Conservation (phyloP, 768 basidiomycete species). For the Melanogaster broomeanus region DNA sequence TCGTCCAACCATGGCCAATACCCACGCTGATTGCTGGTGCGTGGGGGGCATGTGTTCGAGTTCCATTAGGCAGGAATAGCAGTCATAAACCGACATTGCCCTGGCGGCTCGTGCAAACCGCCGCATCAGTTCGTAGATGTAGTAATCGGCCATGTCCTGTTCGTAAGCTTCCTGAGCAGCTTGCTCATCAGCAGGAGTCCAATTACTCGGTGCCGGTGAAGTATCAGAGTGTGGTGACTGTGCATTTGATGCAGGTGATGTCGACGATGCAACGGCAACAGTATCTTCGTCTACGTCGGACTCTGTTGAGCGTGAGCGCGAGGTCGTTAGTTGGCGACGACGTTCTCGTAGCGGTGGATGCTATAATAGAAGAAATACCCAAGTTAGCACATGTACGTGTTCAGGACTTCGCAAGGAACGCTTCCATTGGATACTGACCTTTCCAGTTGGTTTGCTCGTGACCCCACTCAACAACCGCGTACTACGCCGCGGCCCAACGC, state of each 20-base stretch:
- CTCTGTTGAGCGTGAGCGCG: conserved; percentile 63
- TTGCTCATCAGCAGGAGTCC: conserved; percentile 69
- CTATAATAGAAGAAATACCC: conserved; percentile 25
- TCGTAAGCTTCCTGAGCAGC: conserved; percentile 73
- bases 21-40: conserved; percentile 76
- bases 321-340: conserved; percentile 54
- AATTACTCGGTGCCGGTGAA: conserved; percentile 62
- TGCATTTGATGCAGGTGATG: conserved; percentile 57
- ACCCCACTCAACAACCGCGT: conserved; percentile 66
- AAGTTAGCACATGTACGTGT: conserved; percentile 6
- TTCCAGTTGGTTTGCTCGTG: conserved; percentile 52
- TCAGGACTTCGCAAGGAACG: background rate
- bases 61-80: conserved; percentile 70
- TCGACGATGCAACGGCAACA: conserved; percentile 51
- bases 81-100: conserved; percentile 75
- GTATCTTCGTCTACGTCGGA: conserved; percentile 74
- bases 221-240: conserved; percentile 65
- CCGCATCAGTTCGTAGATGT: conserved; percentile 79
- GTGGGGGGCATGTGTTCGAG: conserved; percentile 73
- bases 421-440: conserved; percentile 43
- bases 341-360: conserved; percentile 51
- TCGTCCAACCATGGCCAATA: conserved; percentile 80
- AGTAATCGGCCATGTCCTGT: conserved; percentile 74
- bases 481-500: conserved; percentile 65
- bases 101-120: conserved; percentile 81